Percentiles rank a stretch among this genome's conserved stretches.
phyloP scores from a whole-genome alignment of 1,284 basidiomycete species.

The Malassezia brasiliensis region DNA sequence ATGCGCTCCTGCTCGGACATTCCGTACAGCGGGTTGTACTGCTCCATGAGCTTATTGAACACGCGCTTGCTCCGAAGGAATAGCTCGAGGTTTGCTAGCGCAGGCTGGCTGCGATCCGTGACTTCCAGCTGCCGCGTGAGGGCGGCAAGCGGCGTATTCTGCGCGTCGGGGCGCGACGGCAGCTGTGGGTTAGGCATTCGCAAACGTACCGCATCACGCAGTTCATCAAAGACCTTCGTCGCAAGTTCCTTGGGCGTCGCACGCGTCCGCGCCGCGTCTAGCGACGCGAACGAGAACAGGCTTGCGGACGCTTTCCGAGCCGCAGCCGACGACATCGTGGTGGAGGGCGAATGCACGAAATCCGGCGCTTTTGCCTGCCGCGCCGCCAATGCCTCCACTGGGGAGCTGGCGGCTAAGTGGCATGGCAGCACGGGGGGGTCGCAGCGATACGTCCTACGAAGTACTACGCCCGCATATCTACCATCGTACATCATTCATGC shows the following conservation, averaged over 20 bases:
- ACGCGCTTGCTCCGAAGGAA: conserved; percentile 15
- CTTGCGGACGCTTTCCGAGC: conserved; percentile 9
- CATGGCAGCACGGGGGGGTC: too few relatives aligned
- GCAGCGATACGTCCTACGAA: too few relatives aligned
- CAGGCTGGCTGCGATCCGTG: not conserved
- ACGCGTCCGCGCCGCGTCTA: conserved; percentile 9
- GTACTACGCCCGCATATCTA: too few relatives aligned
- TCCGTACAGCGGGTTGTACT: conserved; percentile 75
- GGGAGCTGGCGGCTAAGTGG: too few relatives aligned
- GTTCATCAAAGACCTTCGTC: conserved; percentile 1
- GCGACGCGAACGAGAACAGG: conserved; percentile 11
- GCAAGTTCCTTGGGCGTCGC: conserved; percentile 6
- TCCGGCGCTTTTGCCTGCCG: not conserved
- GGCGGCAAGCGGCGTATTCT: not conserved
- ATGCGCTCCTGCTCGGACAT: conserved; percentile 69
- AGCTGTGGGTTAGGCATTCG: not conserved
- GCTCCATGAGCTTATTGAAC: conserved; percentile 18
- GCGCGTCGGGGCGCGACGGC: not conserved
- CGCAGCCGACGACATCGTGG: conserved; percentile 1
- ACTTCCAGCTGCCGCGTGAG: not conserved
- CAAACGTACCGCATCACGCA: conserved; percentile 11
- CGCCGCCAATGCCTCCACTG: too few relatives aligned
- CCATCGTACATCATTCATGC: conserved; percentile 7
- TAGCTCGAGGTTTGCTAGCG: conserved; percentile 7
- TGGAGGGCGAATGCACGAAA: not conserved